A percentile compares a stretch with the other conserved stretches of the same genome.
Evolutionary conservation across 768 basidiomycete species (phyloP).

Genomic region (Boletus tylopilopsis): DNA sequence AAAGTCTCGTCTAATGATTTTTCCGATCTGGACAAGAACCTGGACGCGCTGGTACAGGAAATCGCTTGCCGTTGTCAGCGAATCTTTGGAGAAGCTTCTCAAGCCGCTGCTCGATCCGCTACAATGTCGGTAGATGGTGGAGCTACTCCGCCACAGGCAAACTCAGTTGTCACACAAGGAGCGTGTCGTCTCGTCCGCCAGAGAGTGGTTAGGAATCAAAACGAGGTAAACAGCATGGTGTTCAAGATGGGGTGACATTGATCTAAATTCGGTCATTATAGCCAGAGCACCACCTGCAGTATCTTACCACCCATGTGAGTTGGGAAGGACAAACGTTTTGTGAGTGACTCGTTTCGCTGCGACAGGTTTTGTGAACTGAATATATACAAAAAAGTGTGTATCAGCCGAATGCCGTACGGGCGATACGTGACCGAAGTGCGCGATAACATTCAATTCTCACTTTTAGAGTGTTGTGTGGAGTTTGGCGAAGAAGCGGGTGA

Average conservation of each 20-base stretch:
- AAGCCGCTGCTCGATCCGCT: conserved; percentile 62
- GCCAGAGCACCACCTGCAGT: conserved; percentile 46
- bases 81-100: conserved; percentile 60
- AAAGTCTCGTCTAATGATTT: conserved; percentile 46
- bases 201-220: conserved; percentile 43
- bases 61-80: conserved; percentile 56
- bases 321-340: conserved; percentile 40
- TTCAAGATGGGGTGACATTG: conserved; percentile 23
- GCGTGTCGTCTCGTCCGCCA: conserved; percentile 46
- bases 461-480: conserved; percentile 48
- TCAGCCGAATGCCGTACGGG: conserved; percentile 51
- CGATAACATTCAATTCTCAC: conserved; percentile 40
- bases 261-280: conserved; percentile 31
- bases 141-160: conserved; percentile 30
- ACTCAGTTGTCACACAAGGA: conserved; percentile 27
- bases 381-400: conserved; percentile 48
- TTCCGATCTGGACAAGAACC: conserved; percentile 60
- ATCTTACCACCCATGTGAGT: conserved; percentile 47
- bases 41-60: conserved; percentile 61
- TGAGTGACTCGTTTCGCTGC: conserved; percentile 37
- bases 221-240: conserved; percentile 44
- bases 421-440: conserved; percentile 36
- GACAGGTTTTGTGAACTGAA: conserved; percentile 29
- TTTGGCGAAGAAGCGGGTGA: conserved; percentile 33
- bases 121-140: conserved; percentile 33